Conservation (phyloP, 1,284 basidiomycete genomes). For the Nidula niveotomentosa region DNA sequence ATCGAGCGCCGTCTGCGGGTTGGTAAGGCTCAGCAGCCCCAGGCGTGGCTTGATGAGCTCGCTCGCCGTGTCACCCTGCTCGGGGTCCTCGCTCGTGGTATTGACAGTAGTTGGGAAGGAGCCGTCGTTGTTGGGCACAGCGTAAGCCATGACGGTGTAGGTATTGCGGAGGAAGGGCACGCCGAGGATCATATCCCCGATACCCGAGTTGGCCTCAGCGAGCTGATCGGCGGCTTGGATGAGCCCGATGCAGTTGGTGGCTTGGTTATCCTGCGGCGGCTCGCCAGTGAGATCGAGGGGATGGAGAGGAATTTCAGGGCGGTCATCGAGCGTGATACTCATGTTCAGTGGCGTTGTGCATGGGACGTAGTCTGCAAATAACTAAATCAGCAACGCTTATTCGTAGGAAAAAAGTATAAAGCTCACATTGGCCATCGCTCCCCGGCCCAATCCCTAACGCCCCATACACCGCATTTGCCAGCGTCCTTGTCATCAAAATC, state of each 20-base stretch:
- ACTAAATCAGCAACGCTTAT: not conserved
- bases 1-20: conserved; percentile 52
- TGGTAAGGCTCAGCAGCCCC: conserved; percentile 59
- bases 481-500: conserved; percentile 54
- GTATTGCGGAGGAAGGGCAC: conserved; percentile 74
- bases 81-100: too few relatives aligned
- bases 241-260: conserved; percentile 58
- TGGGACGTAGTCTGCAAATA: conserved; percentile 62
- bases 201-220: conserved; percentile 21
- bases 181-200: conserved; percentile 70
- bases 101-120: conserved; percentile 30
- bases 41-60: conserved; percentile 41
- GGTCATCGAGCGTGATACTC: conserved; percentile 60
- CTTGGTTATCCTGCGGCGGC: conserved; percentile 34
- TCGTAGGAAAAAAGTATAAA: not conserved
- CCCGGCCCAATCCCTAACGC: conserved; percentile 61
- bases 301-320: conserved; percentile 58
- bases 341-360: conserved; percentile 70
- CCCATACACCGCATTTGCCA: conserved; percentile 82
- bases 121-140: conserved; percentile 42
- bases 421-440: conserved; percentile 63
- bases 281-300: conserved; percentile 65
- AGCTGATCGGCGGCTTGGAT: conserved; percentile 59
- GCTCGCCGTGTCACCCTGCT: conserved; percentile 1
- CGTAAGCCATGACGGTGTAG: conserved; percentile 72